Evolutionary conservation across 2,329 filamentous ascomycete genomes (phyloP), one percentile per base, ranked within the genome.

Genomic region (Diaporthe citrichinensis): DNA sequence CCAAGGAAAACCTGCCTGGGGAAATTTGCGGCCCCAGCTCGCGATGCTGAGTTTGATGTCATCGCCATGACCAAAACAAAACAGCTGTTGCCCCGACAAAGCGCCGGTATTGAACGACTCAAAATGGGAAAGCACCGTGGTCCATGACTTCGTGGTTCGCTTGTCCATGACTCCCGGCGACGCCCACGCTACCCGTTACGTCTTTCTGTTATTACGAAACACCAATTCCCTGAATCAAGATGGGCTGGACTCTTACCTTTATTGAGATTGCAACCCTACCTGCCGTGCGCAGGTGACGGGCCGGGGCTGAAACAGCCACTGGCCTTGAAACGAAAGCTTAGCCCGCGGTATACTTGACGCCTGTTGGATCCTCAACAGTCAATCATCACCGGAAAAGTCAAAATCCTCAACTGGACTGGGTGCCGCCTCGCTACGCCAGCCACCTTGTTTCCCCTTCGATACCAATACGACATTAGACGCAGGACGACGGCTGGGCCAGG

Each of bases 241-340:
- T 55, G 61, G 58, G 59, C 59, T 34, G 36, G 53, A 49, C 44
- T 34, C 41, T 65, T 65, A 9, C 44, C 34, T 69, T 69, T 28
- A 49, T 65, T 61, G 31, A 49, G 12, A 53, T 46, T 69, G 61
- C 53, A 76, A 69, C 74, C 61, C 62, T 39, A 68, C 36, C 25
- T 23, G 71, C 71, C 71, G 74, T 76, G 74, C 74, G 71, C 74
- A 41, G 74, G 28, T 76, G 71, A 76, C 44, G 41, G 71, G 55
- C 74, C 51, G 61, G 74, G 74, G 74, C 69, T 62, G 65, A 74
- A 67, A 67, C 72, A 62, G 57, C 65, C 72, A 44, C 58, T 49
- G 39, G 58, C 36, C 44, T 49, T 58, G 46, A 55, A 65, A 41
- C 57, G 36, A 74, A 73, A 74, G 65, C 67, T 76, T 72, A 74